Percentiles rank a stretch among this genome's conserved stretches.
These are phyloP conservation scores for Chaetomium sp. DNA, from an alignment of 2,329 filamentous ascomycete genomes.

Conservation along the genomic window DNA sequence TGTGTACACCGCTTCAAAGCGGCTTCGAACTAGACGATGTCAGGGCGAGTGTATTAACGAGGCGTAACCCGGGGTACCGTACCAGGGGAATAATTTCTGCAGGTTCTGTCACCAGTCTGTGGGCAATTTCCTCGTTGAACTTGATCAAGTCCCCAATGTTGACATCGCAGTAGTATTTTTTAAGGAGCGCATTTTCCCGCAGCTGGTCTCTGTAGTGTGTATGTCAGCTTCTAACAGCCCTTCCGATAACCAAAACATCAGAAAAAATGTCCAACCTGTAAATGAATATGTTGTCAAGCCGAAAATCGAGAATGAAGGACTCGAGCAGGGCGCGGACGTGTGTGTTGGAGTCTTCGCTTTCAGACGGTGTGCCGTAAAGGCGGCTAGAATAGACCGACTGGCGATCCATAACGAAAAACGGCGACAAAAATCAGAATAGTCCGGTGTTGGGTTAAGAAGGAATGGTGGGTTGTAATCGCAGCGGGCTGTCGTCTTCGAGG, in stretches of 20 bases:
- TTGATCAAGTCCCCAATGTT: conserved; percentile 94
- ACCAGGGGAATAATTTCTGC: conserved; percentile 89
- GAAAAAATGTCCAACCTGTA: conserved; percentile 59
- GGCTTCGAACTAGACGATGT: conserved; percentile 65
- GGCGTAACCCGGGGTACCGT: conserved; percentile 25
- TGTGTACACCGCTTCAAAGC: conserved; percentile 89
- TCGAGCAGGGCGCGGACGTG: conserved; percentile 75
- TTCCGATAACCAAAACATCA: background rate
- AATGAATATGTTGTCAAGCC: conserved; percentile 88
- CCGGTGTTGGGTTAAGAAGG: background rate
- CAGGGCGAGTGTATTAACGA: background rate
- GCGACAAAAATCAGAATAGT: no score
- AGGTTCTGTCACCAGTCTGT: conserved; percentile 82
- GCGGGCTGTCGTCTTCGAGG: no score
- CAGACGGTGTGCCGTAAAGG: conserved; percentile 63
- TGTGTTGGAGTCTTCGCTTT: conserved; percentile 60
- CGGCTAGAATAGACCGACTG: conserved; percentile 81
- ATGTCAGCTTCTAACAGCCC: conserved; percentile 25
- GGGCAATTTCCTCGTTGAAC: conserved; percentile 91
- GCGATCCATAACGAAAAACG: conserved; percentile 61
- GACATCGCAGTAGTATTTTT: conserved; percentile 93
- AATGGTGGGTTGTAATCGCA: background rate
- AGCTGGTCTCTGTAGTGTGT: conserved; percentile 69
- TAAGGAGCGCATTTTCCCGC: conserved; percentile 86
- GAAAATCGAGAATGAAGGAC: conserved; percentile 88